phyloP scores from a whole-genome alignment of 2,329 filamentous ascomycete genomes.

The Hawksworthiomyces lignivorus region DNA sequence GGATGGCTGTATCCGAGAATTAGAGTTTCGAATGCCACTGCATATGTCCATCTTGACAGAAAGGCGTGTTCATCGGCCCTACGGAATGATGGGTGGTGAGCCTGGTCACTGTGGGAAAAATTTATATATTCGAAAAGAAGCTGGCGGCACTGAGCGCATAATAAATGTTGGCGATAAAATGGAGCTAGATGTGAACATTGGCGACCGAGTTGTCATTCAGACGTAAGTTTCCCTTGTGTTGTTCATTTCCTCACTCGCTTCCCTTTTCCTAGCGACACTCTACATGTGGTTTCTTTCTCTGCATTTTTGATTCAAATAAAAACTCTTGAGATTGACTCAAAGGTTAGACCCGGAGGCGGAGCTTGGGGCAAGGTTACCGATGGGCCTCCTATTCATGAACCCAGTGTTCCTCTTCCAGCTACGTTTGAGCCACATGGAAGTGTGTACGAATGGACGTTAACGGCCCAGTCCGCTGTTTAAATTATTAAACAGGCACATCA shows the following conservation, averaged over 20 bases:
- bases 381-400: background rate
- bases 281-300: too few species aligned
- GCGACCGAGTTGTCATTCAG: slow-evolving; percentile 1
- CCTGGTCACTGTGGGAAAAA: too few species aligned
- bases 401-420: background rate
- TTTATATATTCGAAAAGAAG: too few species aligned
- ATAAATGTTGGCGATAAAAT: slow-evolving; percentile 5
- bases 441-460: slow-evolving; percentile 3
- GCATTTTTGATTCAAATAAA: too few species aligned
- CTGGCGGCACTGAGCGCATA: background rate
- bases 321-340: too few species aligned
- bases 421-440: slow-evolving; percentile 4
- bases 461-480: slow-evolving; percentile 1
- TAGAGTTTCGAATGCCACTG: slow-evolving; percentile 21
- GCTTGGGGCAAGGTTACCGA: slow-evolving; percentile 3
- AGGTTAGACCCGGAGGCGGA: background rate
- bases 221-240: background rate
- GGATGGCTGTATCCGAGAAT: slow-evolving; percentile 25
- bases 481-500: too few species aligned
- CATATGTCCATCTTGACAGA: background rate
- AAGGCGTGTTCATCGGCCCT: background rate
- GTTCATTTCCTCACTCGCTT: background rate
- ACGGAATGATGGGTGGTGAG: slow-evolving; percentile 2
- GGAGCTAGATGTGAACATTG: slow-evolving; percentile 1
- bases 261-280: background rate